These are phyloP conservation scores for Penicillium atrosanguineum DNA, from an alignment of 495 filamentous ascomycete species.

Conservation along the genomic window DNA sequence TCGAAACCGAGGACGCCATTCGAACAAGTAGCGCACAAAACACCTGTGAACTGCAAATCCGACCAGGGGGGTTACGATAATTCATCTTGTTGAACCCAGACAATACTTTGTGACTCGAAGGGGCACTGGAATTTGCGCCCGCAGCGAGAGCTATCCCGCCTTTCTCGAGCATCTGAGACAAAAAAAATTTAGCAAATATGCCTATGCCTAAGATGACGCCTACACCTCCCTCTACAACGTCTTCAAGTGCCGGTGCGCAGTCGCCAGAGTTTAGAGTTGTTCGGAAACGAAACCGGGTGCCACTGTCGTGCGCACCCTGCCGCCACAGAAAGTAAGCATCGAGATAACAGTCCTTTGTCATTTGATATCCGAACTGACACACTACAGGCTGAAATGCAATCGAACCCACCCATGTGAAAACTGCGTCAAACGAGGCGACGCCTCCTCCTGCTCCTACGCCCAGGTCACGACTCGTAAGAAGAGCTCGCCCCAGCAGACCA, in stretches of 20 bases:
- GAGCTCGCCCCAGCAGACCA: slow-evolving; percentile 56
- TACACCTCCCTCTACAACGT: slow-evolving; percentile 84
- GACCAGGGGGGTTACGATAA: background rate
- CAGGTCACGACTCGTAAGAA: slow-evolving; percentile 74
- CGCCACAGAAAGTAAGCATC: slow-evolving; percentile 85
- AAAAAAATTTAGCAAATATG: background rate
- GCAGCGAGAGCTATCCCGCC: background rate
- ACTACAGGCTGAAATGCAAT: slow-evolving; percentile 82
- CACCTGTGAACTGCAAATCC: too few species aligned
- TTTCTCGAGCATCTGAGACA: background rate
- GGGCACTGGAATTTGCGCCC: background rate
- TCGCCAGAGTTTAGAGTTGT: slow-evolving; percentile 92
- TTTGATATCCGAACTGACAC: background rate
- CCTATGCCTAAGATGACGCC: slow-evolving; percentile 60
- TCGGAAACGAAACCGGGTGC: slow-evolving; percentile 90
- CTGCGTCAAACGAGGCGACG: slow-evolving; percentile 85
- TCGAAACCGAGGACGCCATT: too few species aligned
- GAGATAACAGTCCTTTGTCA: slow-evolving; percentile 11
- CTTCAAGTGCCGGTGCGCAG: slow-evolving; percentile 67
- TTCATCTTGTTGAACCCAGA: background rate
- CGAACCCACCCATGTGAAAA: slow-evolving; percentile 91
- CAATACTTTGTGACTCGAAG: background rate
- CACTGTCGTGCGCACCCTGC: slow-evolving; percentile 91
- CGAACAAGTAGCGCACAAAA: too few species aligned
- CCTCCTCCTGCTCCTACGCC: slow-evolving; percentile 85